Evolutionary conservation across 1,139 yeast genomes (phyloP), one percentile per base, ranked within the genome.

Genomic region (Kurtzmaniella quercitrusa): DNA sequence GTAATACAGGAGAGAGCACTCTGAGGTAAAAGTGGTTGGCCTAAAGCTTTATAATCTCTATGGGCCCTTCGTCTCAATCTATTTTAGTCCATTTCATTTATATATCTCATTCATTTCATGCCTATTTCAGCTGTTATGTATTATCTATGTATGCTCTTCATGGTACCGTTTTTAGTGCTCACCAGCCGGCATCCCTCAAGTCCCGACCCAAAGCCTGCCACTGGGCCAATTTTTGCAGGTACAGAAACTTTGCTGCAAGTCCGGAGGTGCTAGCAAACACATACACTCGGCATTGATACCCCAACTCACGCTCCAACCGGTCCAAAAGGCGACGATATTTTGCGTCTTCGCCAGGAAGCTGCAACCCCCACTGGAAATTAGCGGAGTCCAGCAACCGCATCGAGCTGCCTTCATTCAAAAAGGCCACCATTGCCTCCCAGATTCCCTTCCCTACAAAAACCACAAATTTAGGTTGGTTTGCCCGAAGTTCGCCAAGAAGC

Each of bases 201-300:
- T 54, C 55, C 2, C 33, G 41, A 8, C 52, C 68, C 40, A 78
- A 51, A 6, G 56, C 56, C 11, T 57, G 52, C 90, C 90, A 84
- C 23, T 75, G 52, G 8, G 52, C 53, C 41, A 79, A 56, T 54
- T 81, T 82, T 41, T 70, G 70, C 0, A 59, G 62, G 46, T 67
- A 68, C 16, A 69, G 63, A 56, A 82, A 63, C 46, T 64, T 62
- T 8, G 85, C 75, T 7, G 82, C 93, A n/a, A 86, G 63, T 0
- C 94, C 94, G 1, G 90, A 83, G 0, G 93, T 85, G 43, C 82
- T 82, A 2, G 93, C 93, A 37, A 85, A 73, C 4, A 85, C 91
- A 57, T 72, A 79, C 0, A 81, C 48, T 42, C 54, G 39, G 37
- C 55, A 45, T 9, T 49, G 45, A 49, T 46, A 42, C 6, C 51